Base-by-base conservation (phyloP, 1,284 basidiomycete species). In the Pascua sp. region DNA sequence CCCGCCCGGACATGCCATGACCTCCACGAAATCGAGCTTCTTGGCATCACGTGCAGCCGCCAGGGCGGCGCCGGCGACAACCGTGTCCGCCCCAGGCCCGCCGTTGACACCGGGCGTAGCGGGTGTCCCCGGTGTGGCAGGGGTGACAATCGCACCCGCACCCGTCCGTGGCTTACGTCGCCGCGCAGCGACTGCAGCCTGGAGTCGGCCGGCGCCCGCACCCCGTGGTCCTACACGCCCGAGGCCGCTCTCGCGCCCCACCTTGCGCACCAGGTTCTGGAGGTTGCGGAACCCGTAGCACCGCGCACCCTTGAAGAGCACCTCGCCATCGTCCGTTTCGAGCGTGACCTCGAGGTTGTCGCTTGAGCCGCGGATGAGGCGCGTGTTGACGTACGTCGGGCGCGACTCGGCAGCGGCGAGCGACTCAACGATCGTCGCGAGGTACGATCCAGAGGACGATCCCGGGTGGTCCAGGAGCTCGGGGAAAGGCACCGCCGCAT, bases 1-100 rank as follows among this genome's bases (percentile, higher is more conserved):
- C 8, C 96, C 96, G 0, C 89, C 86, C 0, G 96, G 96, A 79
- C 96, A 99, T 18, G 96, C 96, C 96, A 99, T 98, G 60, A 99
- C 93, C 71, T 99, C 96, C 49, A 98, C 88, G 75, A 95, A 98
- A 78, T 98, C 95, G 73, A 95, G 90, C 39, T 84, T 81, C 67
- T 79, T 80, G 52, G 84, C 83, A 59, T 82, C 80, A 48, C 70
- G 64, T 12, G 54, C 60, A 13, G 55, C 55, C 5, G 71, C 55
- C n/a, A 54, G 57, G 15, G 56, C 60, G 4, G 57, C 61, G 3
- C 40, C 43, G 0, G 55, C 45, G 5, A 59, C 16, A 16, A 60
- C 61, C 8, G 45, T 51, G 13, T 45, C 46, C 7, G 55, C 57
- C 11, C 64, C 51, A 16, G 51, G 59, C 11, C 71, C 69, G 18